Conservation (phyloP, 495 filamentous ascomycete genomes). For the Penicillium bialowiezense region DNA sequence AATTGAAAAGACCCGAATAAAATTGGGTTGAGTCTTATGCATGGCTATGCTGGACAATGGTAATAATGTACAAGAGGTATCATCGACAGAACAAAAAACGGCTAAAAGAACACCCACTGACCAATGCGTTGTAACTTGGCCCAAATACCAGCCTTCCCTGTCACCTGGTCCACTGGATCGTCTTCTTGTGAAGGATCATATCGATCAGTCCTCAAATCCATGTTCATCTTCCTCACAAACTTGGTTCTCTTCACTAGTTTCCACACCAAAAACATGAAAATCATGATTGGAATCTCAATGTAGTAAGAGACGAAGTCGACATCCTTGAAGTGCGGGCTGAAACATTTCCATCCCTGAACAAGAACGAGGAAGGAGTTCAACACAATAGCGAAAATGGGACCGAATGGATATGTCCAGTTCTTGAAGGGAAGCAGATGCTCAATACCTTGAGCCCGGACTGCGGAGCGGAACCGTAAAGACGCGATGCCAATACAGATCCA, state of each 20-base stretch:
- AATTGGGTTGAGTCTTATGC: too few relatives aligned
- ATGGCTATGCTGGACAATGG: background rate
- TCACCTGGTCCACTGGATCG: background rate
- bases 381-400: constrained; percentile 48
- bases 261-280: constrained; percentile 51
- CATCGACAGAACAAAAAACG: background rate
- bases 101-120: constrained; percentile 35
- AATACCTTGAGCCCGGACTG: constrained; percentile 50
- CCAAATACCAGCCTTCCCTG: constrained; percentile 14
- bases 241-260: constrained; percentile 46
- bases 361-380: constrained; percentile 56
- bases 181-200: constrained; percentile 31
- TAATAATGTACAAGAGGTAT: constrained; percentile 6
- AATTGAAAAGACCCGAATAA: too few relatives aligned
- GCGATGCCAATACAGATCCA: constrained; percentile 60
- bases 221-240: constrained; percentile 34
- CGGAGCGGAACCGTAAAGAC: constrained; percentile 57
- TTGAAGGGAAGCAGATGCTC: constrained; percentile 58
- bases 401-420: constrained; percentile 60
- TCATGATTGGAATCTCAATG: constrained; percentile 49
- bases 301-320: constrained; percentile 54
- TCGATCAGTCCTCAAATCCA: constrained; percentile 55
- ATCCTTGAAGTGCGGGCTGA: constrained; percentile 48
- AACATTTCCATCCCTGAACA: constrained; percentile 59
- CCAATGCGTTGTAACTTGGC: constrained; percentile 25